phyloP scores from a whole-genome alignment of 164 flowering plant species.

The Vitis riparia region DNA sequence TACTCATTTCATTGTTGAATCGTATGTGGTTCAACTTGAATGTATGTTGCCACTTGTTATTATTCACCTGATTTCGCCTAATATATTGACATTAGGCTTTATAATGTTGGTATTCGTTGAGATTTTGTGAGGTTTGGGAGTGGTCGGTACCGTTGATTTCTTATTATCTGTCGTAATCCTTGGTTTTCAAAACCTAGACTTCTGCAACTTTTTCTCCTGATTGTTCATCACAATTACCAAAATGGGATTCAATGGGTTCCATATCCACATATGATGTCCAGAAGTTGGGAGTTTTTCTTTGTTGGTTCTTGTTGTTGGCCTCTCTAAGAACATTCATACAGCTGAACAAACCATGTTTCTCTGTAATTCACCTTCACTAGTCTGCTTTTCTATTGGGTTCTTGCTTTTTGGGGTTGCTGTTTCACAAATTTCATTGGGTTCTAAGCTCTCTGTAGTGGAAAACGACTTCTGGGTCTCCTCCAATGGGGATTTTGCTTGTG shows the following conservation, averaged over 20 bases:
- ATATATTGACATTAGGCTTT: constrained; percentile 7
- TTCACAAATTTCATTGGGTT: constrained; percentile 53
- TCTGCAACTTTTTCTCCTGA: neutral
- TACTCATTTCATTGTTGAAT: neutral
- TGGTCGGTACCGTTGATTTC: neutral
- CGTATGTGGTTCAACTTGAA: constrained; percentile 1
- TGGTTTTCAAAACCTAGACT: neutral
- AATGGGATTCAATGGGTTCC: neutral
- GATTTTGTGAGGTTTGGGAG: neutral
- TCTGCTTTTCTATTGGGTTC: constrained; percentile 24
- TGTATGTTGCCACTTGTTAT: neutral
- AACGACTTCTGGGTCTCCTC: constrained; percentile 61
- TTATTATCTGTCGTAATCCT: neutral
- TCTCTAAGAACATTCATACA: constrained; percentile 19
- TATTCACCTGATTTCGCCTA: constrained; percentile 13
- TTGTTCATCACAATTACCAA: neutral
- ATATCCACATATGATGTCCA: no score
- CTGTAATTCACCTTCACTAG: constrained; percentile 5
- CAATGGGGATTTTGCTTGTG: constrained; percentile 65
- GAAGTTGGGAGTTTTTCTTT: neutral
- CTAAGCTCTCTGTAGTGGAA: constrained; percentile 45
- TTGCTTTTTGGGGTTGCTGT: constrained; percentile 20
- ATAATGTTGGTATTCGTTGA: constrained; percentile 1
- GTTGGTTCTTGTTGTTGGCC: neutral
- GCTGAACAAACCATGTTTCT: constrained; percentile 8